Conservation (phyloP, 2,329 filamentous ascomycete species). For the Colletotrichum somersetense region DNA sequence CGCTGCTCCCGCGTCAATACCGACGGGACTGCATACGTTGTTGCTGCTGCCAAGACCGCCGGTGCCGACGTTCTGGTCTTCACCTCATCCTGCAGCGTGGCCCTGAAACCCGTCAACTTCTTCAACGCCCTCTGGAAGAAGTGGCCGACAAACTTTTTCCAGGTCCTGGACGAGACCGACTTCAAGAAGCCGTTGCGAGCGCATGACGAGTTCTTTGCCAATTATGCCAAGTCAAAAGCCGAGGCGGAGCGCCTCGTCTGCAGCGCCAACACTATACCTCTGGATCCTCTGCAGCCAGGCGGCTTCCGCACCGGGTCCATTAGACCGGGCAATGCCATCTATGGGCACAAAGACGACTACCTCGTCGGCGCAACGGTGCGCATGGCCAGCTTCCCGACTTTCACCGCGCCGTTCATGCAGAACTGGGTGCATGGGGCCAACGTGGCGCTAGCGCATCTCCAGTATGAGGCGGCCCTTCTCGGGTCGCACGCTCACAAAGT, state of each 20-base stretch:
- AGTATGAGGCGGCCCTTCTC: constrained; percentile 64
- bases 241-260: constrained; percentile 65
- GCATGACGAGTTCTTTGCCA: constrained; percentile 59
- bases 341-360: constrained; percentile 61
- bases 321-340: constrained; percentile 66
- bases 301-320: constrained; percentile 66
- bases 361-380: constrained; percentile 56
- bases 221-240: constrained; percentile 66
- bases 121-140: constrained; percentile 59
- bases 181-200: constrained; percentile 54
- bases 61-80: constrained; percentile 64
- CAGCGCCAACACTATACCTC: constrained; percentile 51
- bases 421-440: constrained; percentile 65
- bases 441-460: constrained; percentile 65
- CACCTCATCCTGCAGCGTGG: constrained; percentile 63
- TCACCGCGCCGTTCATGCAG: constrained; percentile 60
- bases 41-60: constrained; percentile 59
- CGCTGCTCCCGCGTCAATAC: constrained; percentile 64
- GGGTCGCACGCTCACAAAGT: constrained; percentile 51
- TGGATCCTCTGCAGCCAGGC: constrained; percentile 40
- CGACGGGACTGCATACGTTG: constrained; percentile 61
- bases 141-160: constrained; percentile 55
- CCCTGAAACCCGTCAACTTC: constrained; percentile 56
- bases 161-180: constrained; percentile 61
- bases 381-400: constrained; percentile 55